These are phyloP conservation scores for Boletus pseudo-olivaceus DNA, from an alignment of 768 basidiomycete genomes.

Conservation along the genomic window DNA sequence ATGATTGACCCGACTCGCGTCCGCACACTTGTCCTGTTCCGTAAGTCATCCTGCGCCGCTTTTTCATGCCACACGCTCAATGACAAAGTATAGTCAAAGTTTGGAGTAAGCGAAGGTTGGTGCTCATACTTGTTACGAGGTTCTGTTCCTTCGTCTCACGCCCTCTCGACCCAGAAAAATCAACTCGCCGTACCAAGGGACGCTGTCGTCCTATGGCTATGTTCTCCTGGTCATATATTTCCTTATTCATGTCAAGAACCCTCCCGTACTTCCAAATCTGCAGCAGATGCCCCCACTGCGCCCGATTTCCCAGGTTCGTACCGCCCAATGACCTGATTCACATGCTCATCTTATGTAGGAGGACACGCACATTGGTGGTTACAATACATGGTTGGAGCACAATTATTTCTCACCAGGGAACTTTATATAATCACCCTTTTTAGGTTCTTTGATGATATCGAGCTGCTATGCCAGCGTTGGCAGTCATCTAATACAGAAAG, in stretches of 20 bases:
- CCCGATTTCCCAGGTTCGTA: slow-evolving; percentile 69
- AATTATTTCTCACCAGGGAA: slow-evolving; percentile 1
- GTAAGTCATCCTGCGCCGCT: slow-evolving; percentile 54
- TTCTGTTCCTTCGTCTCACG: background rate
- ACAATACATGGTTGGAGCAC: slow-evolving; percentile 69
- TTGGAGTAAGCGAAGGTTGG: slow-evolving; percentile 91
- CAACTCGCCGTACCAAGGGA: slow-evolving; percentile 97
- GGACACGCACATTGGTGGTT: slow-evolving; percentile 74
- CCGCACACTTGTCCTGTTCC: slow-evolving; percentile 90
- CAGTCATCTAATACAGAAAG: slow-evolving; percentile 89
- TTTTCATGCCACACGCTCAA: slow-evolving; percentile 10
- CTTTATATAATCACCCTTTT: slow-evolving; percentile 7
- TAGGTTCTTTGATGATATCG: slow-evolving; percentile 98
- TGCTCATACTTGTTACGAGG: background rate
- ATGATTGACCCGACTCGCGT: slow-evolving; percentile 94
- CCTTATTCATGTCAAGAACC: slow-evolving; percentile 95
- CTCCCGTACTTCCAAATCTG: slow-evolving; percentile 92
- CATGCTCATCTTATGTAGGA: slow-evolving; percentile 43
- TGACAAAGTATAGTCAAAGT: slow-evolving; percentile 74
- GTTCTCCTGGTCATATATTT: slow-evolving; percentile 98
- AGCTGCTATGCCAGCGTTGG: slow-evolving; percentile 88
- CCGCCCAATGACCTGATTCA: slow-evolving; percentile 7
- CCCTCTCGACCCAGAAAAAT: slow-evolving; percentile 67
- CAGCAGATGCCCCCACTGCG: slow-evolving; percentile 92
- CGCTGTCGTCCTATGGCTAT: slow-evolving; percentile 95